Conservation (phyloP, 768 basidiomycete species). For the Amylocystis lapponica region DNA sequence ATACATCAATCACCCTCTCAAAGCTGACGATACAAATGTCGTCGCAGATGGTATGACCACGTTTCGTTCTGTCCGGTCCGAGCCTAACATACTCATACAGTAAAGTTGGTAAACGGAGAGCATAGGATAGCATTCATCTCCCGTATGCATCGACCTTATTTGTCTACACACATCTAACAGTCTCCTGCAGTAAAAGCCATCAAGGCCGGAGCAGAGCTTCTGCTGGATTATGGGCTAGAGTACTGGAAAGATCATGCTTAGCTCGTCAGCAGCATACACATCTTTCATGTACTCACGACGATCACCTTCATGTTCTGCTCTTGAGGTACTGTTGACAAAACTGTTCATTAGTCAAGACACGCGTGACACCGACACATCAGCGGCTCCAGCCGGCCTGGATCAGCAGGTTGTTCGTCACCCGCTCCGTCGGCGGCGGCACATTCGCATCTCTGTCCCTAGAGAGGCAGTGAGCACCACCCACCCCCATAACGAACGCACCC, state of each 20-base stretch:
- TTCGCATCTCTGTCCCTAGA: constrained; percentile 2
- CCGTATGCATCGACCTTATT: too few relatives aligned
- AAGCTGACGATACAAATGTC: constrained; percentile 5
- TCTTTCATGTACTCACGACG: too few relatives aligned
- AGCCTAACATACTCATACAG: constrained; percentile 12
- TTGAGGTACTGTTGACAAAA: too few relatives aligned
- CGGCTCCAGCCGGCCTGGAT: constrained; percentile 25
- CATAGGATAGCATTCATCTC: constrained; percentile 33
- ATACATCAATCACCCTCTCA: constrained; percentile 36
- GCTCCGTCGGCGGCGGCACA: constrained; percentile 14
- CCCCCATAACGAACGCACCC: too few relatives aligned
- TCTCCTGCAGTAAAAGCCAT: constrained; percentile 17
- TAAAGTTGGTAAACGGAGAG: constrained; percentile 27
- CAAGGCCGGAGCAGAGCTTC: constrained; percentile 27
- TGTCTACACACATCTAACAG: too few relatives aligned
- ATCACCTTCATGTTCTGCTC: too few relatives aligned
- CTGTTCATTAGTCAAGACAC: too few relatives aligned
- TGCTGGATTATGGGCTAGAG: constrained; percentile 28
- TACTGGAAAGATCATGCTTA: constrained; percentile 18
- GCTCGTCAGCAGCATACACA: too few relatives aligned
- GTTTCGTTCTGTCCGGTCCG: constrained; percentile 11
- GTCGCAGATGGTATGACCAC: constrained; percentile 9
- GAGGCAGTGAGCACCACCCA: neutral
- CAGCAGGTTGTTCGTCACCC: constrained; percentile 18
- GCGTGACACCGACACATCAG: too few relatives aligned